Evolutionary conservation across 2,329 filamentous ascomycete genomes (phyloP).

Genomic region (Trichophyton simii): DNA sequence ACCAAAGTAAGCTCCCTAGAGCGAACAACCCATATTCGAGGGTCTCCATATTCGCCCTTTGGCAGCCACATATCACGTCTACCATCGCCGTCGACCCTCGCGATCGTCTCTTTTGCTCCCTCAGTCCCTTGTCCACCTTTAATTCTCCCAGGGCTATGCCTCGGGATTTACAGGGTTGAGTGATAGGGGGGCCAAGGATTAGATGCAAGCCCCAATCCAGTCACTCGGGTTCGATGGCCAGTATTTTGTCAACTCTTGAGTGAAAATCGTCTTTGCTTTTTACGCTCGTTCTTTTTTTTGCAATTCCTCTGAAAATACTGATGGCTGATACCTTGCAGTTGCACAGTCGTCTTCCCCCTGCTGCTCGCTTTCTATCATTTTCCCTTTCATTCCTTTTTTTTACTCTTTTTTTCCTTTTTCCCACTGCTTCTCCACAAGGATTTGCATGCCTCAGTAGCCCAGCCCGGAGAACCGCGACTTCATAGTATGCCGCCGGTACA

Average conservation of each 20-base stretch:
- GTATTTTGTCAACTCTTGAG: background rate
- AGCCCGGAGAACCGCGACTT: background rate
- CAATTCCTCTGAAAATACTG: background rate
- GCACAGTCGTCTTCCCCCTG: background rate
- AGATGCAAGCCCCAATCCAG: background rate
- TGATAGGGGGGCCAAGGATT: background rate
- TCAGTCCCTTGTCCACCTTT: background rate
- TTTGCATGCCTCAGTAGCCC: background rate
- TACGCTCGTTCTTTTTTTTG: background rate
- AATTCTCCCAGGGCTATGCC: background rate
- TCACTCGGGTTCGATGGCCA: background rate
- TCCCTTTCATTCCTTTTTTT: background rate
- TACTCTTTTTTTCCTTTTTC: background rate
- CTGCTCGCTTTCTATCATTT: background rate
- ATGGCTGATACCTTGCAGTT: constrained; percentile 1
- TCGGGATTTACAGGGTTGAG: background rate
- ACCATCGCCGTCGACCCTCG: background rate
- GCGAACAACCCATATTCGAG: background rate
- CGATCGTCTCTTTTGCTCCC: background rate
- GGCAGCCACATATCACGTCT: background rate
- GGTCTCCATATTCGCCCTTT: background rate
- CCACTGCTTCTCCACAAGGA: background rate
- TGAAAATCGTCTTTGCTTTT: constrained; percentile 2
- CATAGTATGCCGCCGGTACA: background rate
- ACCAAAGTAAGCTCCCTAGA: background rate